Base-by-base conservation (phyloP, 2,329 filamentous ascomycete genomes). In the Hypoxylon sp. region DNA sequence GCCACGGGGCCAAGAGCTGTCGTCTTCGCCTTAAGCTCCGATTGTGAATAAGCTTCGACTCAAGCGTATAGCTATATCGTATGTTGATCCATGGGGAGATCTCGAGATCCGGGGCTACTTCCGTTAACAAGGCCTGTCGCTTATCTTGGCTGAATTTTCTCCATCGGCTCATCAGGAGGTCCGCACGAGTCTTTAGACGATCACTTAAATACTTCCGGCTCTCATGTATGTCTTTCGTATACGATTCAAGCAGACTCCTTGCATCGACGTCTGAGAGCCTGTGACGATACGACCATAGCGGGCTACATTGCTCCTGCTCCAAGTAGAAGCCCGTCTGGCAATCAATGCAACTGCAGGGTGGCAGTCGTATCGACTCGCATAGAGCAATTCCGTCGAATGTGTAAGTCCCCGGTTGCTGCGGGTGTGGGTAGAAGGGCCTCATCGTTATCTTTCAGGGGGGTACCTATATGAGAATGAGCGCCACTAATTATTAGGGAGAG, bases 151-250 rank as follows among this genome's bases (percentile, higher is more conserved):
- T 62, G 30, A 14, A 20, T 25, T 62, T 62, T 49, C 35, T 49
- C 59, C 59, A 62, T 20, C 50, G 49, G 22, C 40, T 55, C 59
- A 62, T 62, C 40, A 55, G 33, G 8, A 48, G 27, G n/a, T 62
- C 59, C 30, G 59, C 59, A 27, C 55, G 59, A 31, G 35, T 25
- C n/a, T 53, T 44, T n/a, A 53, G 22, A 46, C 48, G 22, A 6
- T 35, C 35, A 2, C 22, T 22, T 25, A 53, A 11, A 17, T 53
- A 44, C 35, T 53, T 22, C 35, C 48, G 25, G 35, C n/a, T 37
- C n/a, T 61, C 58, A 25, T 61, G 14, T 27, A 61, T 61, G 7
- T 53, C 37, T 17, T 56, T 44, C 11, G 25, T 56, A 37, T 56
- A 46, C 6, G 54, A 44, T 7, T 56, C 35, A 10, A 56, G 5